A percentile compares a stretch with the other conserved stretches of the same genome.
Evolutionary conservation across 129 eudicot species (phyloP).

Genomic region (Rutidosis leptorrhynchoides): DNA sequence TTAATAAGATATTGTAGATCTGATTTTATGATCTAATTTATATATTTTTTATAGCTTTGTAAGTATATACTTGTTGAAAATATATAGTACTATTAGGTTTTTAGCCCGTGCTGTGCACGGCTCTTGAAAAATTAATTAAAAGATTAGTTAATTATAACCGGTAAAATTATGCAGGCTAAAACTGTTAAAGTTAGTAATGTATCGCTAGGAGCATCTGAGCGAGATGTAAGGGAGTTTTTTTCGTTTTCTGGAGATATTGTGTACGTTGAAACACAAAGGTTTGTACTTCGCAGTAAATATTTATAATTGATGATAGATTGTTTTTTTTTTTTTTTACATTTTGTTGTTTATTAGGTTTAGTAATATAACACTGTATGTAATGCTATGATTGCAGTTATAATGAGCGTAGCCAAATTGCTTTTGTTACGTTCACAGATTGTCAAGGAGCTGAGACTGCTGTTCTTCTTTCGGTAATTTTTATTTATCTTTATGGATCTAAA

Average conservation of each 20-base stretch:
- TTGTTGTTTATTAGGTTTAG: neutral
- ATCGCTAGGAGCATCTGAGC: constrained; percentile 77
- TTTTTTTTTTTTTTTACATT: neutral
- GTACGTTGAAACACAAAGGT: constrained; percentile 89
- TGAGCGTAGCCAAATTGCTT: constrained; percentile 76
- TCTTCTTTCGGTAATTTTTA: constrained; percentile 70
- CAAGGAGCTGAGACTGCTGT: constrained; percentile 98
- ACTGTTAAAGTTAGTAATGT: constrained; percentile 93
- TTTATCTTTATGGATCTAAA: constrained; percentile 13
- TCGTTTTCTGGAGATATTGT: constrained; percentile 92
- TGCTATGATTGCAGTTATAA: constrained; percentile 49
- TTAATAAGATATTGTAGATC: constrained; percentile 16
- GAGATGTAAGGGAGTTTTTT: constrained; percentile 88
- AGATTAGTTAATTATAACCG: too few species aligned
- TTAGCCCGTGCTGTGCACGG: too few species aligned
- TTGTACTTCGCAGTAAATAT: constrained; percentile 4
- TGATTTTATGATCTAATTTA: neutral
- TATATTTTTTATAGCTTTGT: neutral
- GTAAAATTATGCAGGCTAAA: constrained; percentile 42
- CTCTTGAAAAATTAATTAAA: too few species aligned
- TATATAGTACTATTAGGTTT: too few species aligned
- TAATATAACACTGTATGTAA: neutral
- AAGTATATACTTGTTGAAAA: constrained; percentile 5
- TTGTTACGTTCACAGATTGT: constrained; percentile 82
- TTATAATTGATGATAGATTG: neutral